phyloP scores from a whole-genome alignment of 176 grass and related monocot genomes.

The Pharus latifolius region DNA sequence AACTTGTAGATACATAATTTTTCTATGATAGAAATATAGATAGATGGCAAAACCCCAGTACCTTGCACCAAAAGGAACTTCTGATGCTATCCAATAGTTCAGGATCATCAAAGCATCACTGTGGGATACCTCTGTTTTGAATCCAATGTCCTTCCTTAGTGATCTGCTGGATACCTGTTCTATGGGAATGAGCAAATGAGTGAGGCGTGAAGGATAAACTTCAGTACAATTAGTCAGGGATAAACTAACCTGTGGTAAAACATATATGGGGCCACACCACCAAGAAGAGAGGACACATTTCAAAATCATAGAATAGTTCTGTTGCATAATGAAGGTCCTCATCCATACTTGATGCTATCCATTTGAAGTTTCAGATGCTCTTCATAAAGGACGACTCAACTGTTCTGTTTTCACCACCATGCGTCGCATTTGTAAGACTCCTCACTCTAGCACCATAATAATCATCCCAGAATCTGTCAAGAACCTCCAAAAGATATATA shows the following conservation, averaged over 20 bases:
- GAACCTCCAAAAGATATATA: conserved; percentile 50
- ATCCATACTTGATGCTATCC: conserved; percentile 47
- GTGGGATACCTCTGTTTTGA: conserved; percentile 32
- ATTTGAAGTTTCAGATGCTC: conserved; percentile 27
- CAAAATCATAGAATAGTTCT: conserved; percentile 44
- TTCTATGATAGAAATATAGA: not conserved
- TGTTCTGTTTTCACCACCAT: conserved; percentile 10
- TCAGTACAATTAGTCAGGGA: not conserved
- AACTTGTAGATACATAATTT: not conserved
- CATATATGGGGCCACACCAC: conserved; percentile 45
- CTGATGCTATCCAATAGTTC: conserved; percentile 21
- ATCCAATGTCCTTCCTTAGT: conserved; percentile 37
- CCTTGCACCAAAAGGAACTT: conserved; percentile 39
- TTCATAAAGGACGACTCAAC: conserved; percentile 45
- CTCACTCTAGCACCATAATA: conserved; percentile 28
- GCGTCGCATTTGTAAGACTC: not conserved
- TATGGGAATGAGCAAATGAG: not conserved
- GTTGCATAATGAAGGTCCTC: conserved; percentile 42
- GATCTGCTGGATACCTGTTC: conserved; percentile 37
- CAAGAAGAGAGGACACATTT: conserved; percentile 38
- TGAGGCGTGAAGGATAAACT: not conserved
- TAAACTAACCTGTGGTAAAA: conserved; percentile 37
- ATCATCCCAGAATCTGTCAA: conserved; percentile 47
- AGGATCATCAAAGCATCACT: conserved; percentile 30
- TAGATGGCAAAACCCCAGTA: not conserved